phyloP scores from a whole-genome alignment of 352 stramenopile species.

The Albugo laibachii region DNA sequence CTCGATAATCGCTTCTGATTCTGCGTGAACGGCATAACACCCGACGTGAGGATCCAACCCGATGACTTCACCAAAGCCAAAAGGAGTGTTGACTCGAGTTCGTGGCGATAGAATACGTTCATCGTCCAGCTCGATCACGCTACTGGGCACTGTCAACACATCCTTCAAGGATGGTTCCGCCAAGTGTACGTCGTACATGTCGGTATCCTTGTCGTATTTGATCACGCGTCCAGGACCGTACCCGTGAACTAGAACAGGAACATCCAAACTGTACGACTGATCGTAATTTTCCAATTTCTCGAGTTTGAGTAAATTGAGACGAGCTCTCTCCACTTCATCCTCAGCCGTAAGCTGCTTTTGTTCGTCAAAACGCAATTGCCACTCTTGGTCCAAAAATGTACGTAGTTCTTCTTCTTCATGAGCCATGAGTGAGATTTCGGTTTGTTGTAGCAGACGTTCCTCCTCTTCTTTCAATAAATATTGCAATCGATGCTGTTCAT shows the following conservation, averaged over 20 bases:
- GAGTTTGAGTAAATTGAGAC: background rate
- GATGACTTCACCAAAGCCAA: slow-evolving; percentile 62
- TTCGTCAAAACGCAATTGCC: slow-evolving; percentile 2
- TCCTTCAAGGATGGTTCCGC: slow-evolving; percentile 43
- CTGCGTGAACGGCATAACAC: slow-evolving; percentile 75
- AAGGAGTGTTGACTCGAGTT: slow-evolving; percentile 70
- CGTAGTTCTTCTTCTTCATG: too few species aligned
- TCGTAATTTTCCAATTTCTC: slow-evolving; percentile 61
- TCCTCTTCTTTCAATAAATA: too few species aligned
- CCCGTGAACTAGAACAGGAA: slow-evolving; percentile 59
- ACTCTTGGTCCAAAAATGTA: background rate
- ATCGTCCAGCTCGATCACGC: slow-evolving; percentile 61
- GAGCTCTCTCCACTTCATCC: slow-evolving; percentile 1
- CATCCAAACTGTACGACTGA: slow-evolving; percentile 69
- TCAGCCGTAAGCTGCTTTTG: background rate
- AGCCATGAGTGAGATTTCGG: too few species aligned
- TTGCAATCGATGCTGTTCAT: background rate
- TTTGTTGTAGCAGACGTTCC: too few species aligned
- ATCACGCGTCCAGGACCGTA: slow-evolving; percentile 50
- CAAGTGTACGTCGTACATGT: slow-evolving; percentile 54
- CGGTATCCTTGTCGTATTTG: slow-evolving; percentile 57
- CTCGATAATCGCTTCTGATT: slow-evolving; percentile 19
- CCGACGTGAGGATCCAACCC: slow-evolving; percentile 72
- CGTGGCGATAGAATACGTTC: slow-evolving; percentile 69
- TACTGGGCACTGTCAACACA: slow-evolving; percentile 42